Evolutionary conservation across 441 rosid species (phyloP).

Genomic region (Breynia disticha): DNA sequence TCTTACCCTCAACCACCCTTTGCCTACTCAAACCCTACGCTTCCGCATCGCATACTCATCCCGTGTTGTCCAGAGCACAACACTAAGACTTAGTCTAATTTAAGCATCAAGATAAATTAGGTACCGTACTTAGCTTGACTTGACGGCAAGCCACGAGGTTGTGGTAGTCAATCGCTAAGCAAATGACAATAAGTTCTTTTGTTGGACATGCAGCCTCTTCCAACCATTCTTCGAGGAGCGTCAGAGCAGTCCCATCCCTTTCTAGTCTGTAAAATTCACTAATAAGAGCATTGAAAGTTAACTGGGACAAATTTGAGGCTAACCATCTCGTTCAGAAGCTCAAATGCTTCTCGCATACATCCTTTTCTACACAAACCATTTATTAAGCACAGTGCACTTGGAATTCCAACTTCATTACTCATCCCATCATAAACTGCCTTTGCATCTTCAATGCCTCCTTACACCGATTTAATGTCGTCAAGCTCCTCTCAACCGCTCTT

Average conservation of each 20-base stretch:
- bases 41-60: too few relatives aligned
- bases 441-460: constrained; percentile 41
- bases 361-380: constrained; percentile 45
- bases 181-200: constrained; percentile 40
- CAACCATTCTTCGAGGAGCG: constrained; percentile 54
- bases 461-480: constrained; percentile 37
- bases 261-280: constrained; percentile 48
- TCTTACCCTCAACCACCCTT: too few relatives aligned
- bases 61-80: too few relatives aligned
- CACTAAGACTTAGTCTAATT: too few relatives aligned
- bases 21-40: too few relatives aligned
- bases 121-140: too few relatives aligned
- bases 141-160: too few relatives aligned
- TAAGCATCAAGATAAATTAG: too few relatives aligned
- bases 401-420: constrained; percentile 39
- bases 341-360: constrained; percentile 34
- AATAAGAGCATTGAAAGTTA: constrained; percentile 45
- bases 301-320: constrained; percentile 34
- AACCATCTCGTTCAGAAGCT: constrained; percentile 54
- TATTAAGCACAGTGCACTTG: constrained; percentile 41
- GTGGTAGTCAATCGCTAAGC: too few relatives aligned
- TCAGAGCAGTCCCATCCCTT: constrained; percentile 39
- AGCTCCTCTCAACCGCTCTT: constrained; percentile 51
- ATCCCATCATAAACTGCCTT: constrained; percentile 44
- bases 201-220: constrained; percentile 45